A percentile compares a stretch with the other conserved stretches of the same genome.
phyloP scores from a whole-genome alignment of 352 stramenopile species.

The Pythium pyrilobum region DNA sequence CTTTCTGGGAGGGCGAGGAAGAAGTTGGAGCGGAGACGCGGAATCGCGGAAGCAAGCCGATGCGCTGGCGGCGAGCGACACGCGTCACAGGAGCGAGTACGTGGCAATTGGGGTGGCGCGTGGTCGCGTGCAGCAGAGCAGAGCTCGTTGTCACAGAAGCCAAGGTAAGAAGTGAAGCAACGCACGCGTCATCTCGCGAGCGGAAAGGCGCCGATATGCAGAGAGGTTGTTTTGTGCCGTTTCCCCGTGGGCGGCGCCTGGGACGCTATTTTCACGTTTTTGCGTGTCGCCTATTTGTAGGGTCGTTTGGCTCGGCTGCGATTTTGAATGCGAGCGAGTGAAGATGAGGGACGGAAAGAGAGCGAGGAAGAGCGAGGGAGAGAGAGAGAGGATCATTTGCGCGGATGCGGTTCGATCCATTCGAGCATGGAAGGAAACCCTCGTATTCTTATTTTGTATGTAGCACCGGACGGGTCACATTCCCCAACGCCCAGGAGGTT shows the following conservation, averaged over 20 bases:
- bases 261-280: slow-evolving; percentile 14
- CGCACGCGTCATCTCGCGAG: not conserved
- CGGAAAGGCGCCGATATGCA: not conserved
- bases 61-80: no score
- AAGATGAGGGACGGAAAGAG: no score
- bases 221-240: slow-evolving; percentile 14
- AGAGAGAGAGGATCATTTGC: not conserved
- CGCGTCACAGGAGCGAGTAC: no score
- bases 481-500: slow-evolving; percentile 7
- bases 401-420: not conserved
- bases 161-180: slow-evolving; percentile 8
- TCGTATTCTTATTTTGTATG: slow-evolving; percentile 1
- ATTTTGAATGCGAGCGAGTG: slow-evolving; percentile 20
- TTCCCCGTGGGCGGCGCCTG: no score
- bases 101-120: not conserved
- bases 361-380: not conserved
- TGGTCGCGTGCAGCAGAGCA: not conserved
- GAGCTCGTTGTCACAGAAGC: not conserved
- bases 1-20: not conserved
- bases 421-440: slow-evolving; percentile 1
- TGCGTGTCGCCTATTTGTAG: slow-evolving; percentile 18
- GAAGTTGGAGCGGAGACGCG: not conserved
- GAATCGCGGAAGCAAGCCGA: no score
- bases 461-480: not conserved
- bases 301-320: slow-evolving; percentile 15